Evolutionary conservation across 164 flowering plant genomes (phyloP), one percentile per base, ranked within the genome.

Genomic region (Tetrastigma voinierianum): DNA sequence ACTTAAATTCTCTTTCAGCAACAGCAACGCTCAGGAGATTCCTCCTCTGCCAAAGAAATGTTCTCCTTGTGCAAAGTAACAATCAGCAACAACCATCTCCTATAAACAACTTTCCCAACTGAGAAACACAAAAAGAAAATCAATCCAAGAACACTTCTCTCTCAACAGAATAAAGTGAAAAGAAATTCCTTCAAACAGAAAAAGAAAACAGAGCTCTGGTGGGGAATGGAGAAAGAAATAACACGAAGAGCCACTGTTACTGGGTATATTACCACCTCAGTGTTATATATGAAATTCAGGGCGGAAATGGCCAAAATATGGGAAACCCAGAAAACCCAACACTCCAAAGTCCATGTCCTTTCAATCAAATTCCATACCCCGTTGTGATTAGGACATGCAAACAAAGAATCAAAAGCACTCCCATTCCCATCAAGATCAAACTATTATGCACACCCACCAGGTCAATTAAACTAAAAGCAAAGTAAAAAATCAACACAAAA

Each of bases 281-380:
- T 47, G 63, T 67, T 48, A 56, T 24, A 67, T 71, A 67, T 66
- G 46, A 23, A 77, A 62, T 62, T 54, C 44, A 21, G 43, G 51
- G 24, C 62, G 61, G 14, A 67, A 61, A 61, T 46, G 10, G 65
- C 44, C 48, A 61, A 66, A 80, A 58, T 51, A 70, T 53, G 21
- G 70, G 32, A 65, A 69, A 77, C 70, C 62, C 65, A 68, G 69
- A 74, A 71, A 71, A 68, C 68, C 47, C 61, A 71, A 46, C 55
- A 23, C 68, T 48, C 65, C 63, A 64, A 61, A 74, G 62, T 54
- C 64, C 15, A 32, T 68, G 76, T 78, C 78, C 63, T 67, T 72
- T 82, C 77, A 70, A 71, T 76, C 83, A 74, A 72, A 75, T 70
- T 71, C 76, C 44, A 61, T 68, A 69, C 83, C 77, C 74, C 64